These are phyloP conservation scores for Nannizziopsis arthrosporioides DNA, from an alignment of 2,329 filamentous ascomycete genomes.

Conservation along the genomic window DNA sequence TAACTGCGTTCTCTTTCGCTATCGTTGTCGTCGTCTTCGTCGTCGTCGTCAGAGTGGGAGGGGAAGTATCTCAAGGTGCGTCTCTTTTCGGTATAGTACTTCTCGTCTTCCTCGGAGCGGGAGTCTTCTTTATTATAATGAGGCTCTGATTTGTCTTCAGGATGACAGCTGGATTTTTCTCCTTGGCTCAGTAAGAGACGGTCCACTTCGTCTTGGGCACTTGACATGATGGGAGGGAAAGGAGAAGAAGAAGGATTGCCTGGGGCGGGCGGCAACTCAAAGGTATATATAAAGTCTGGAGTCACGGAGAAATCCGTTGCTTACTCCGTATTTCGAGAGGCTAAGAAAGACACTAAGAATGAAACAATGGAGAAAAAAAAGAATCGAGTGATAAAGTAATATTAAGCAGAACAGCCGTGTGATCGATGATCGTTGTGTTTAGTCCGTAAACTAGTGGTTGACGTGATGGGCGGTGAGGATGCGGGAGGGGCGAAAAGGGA, in stretches of 20 bases:
- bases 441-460: no score
- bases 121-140: conserved; percentile 12
- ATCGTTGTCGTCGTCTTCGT: conserved; percentile 20
- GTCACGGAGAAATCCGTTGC: no score
- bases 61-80: conserved; percentile 11
- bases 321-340: no score
- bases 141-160: conserved; percentile 29
- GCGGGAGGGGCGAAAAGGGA: no score
- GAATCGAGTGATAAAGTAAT: no score
- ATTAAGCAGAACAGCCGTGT: no score
- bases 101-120: conserved; percentile 6
- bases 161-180: conserved; percentile 29
- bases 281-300: conserved; percentile 6
- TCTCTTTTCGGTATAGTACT: not conserved
- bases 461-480: no score
- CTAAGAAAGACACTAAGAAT: no score
- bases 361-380: no score
- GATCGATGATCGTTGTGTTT: no score
- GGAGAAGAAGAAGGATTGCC: not conserved
- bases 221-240: conserved; percentile 12
- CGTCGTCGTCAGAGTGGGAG: conserved; percentile 22
- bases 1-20: no score
- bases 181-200: conserved; percentile 31
- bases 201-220: conserved; percentile 38
- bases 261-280: not conserved